Percentiles rank a stretch among this genome's conserved stretches.
These are phyloP conservation scores for Sclerotinia spermophila DNA, from an alignment of 2,329 filamentous ascomycete species.

Conservation along the genomic window DNA sequence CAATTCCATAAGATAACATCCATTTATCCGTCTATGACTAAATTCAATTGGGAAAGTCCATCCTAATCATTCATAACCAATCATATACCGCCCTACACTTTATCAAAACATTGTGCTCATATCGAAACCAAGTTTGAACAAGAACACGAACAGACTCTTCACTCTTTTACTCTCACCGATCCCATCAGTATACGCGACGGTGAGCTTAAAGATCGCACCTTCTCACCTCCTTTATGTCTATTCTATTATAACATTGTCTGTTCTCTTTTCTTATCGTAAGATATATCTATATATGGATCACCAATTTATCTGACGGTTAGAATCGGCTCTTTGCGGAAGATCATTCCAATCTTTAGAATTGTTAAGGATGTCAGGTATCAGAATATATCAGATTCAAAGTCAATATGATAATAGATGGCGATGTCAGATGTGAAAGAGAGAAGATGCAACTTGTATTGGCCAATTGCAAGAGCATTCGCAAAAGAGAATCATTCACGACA, in stretches of 20 bases:
- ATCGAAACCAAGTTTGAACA: no score
- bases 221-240: neutral
- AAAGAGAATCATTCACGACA: neutral
- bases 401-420: neutral
- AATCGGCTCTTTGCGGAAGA: neutral
- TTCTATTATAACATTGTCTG: neutral
- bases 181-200: neutral
- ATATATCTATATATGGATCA: no score
- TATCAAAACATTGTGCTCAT: no score
- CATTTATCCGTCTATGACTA: neutral
- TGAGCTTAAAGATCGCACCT: neutral
- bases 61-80: neutral
- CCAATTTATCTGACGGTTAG: neutral
- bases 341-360: neutral
- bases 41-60: constrained; percentile 6
- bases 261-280: neutral
- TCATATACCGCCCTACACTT: neutral
- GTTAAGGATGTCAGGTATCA: neutral
- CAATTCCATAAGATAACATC: neutral
- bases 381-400: neutral
- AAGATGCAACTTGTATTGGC: neutral
- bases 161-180: neutral
- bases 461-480: neutral
- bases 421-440: neutral
- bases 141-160: no score